phyloP scores from a whole-genome alignment of 805 yeast genomes.

The Saturnispora diversa region DNA sequence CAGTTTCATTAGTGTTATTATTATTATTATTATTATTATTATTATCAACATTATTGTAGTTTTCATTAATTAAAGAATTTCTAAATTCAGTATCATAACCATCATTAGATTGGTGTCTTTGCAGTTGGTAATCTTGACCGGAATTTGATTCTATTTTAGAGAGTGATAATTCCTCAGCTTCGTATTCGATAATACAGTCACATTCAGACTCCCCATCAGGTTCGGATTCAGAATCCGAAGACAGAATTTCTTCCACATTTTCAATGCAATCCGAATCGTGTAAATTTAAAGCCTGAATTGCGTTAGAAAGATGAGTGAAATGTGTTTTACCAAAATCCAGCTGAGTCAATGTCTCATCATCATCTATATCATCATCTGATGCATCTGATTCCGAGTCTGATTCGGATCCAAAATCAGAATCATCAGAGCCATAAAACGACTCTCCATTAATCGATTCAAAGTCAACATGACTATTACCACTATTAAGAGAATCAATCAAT shows the following conservation, averaged over 20 bases:
- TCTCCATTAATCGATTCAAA: not conserved
- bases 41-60: conserved; percentile 20
- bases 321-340: not conserved
- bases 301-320: conserved; percentile 3
- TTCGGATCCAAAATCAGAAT: conserved; percentile 5
- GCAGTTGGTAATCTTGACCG: not conserved
- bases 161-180: conserved; percentile 1
- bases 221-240: conserved; percentile 7
- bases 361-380: not conserved
- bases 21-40: not conserved
- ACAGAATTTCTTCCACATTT: conserved; percentile 7
- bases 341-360: not conserved
- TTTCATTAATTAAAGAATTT: too few species aligned
- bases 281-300: conserved; percentile 1
- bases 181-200: conserved; percentile 7
- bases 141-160: conserved; percentile 4
- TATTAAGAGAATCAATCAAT: conserved; percentile 45
- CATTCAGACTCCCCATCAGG: not conserved
- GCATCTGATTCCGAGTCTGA: conserved; percentile 1
- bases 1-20: not conserved
- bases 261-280: conserved; percentile 1
- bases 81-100: conserved; percentile 29
- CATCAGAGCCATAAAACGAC: conserved; percentile 4
- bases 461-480: conserved; percentile 12
- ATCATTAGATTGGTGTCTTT: conserved; percentile 17